phyloP scores from a whole-genome alignment of 805 yeast genomes.

The Metschnikowia kunwiensis region DNA sequence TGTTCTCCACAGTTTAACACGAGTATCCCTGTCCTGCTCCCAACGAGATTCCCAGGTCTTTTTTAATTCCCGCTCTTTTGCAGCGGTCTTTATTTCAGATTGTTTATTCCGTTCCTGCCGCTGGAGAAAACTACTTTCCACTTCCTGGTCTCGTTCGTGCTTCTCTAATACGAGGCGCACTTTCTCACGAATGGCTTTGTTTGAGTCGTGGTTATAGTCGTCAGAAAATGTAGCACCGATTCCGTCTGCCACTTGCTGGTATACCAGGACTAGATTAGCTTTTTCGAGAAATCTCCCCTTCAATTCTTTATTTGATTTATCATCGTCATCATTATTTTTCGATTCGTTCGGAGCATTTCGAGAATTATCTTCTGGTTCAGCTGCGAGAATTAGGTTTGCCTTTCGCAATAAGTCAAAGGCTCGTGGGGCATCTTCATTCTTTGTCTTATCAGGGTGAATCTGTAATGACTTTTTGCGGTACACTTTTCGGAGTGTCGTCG shows the following conservation, averaged over 20 bases:
- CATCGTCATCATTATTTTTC: constrained; percentile 2
- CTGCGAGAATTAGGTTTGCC: constrained; percentile 41
- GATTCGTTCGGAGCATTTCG: neutral
- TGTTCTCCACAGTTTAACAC: constrained; percentile 60
- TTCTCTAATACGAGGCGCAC: constrained; percentile 47
- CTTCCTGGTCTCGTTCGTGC: constrained; percentile 27
- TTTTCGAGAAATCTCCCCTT: constrained; percentile 16
- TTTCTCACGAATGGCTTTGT: constrained; percentile 27
- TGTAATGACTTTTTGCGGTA: constrained; percentile 59
- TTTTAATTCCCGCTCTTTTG: constrained; percentile 29
- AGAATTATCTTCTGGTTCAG: constrained; percentile 12
- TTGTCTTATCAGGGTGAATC: constrained; percentile 67
- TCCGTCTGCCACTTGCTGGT: constrained; percentile 21
- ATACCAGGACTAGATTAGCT: constrained; percentile 28
- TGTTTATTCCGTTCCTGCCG: constrained; percentile 26
- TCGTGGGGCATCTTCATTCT: constrained; percentile 53
- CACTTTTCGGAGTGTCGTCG: constrained; percentile 40
- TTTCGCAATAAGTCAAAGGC: constrained; percentile 62
- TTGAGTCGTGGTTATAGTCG: constrained; percentile 26
- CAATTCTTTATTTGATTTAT: constrained; percentile 2
- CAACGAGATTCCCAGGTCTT: constrained; percentile 44
- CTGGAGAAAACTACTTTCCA: constrained; percentile 26
- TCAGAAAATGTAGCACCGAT: constrained; percentile 2
- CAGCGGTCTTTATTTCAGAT: constrained; percentile 32
- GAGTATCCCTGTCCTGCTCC: constrained; percentile 57